These are phyloP conservation scores for Xylariaceae sp. DNA, from an alignment of 2,329 filamentous ascomycete genomes.

Conservation along the genomic window DNA sequence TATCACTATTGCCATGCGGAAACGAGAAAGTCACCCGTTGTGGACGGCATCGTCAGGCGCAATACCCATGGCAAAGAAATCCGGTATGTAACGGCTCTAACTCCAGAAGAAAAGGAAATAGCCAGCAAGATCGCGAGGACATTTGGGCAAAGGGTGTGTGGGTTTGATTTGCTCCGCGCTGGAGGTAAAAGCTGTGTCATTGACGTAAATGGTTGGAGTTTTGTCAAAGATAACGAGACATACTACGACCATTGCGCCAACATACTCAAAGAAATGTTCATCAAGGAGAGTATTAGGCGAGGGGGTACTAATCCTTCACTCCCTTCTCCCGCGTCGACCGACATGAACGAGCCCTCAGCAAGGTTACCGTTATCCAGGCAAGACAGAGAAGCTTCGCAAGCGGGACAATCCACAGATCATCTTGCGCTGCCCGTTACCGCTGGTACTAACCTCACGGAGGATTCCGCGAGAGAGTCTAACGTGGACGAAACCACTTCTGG, in stretches of 20 bases:
- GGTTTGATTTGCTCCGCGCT: slow-evolving; percentile 87
- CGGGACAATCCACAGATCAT: slow-evolving; percentile 17
- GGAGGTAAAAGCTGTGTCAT: slow-evolving; percentile 93
- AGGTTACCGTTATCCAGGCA: slow-evolving; percentile 30
- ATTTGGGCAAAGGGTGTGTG: slow-evolving; percentile 92
- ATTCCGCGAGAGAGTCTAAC: slow-evolving; percentile 15
- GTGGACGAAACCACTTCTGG: slow-evolving; percentile 22
- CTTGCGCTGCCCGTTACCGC: slow-evolving; percentile 17
- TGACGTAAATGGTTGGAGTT: slow-evolving; percentile 99
- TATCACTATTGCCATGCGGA: slow-evolving; percentile 92
- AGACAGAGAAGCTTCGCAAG: slow-evolving; percentile 35
- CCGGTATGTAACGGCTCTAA: slow-evolving; percentile 84
- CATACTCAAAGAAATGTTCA: slow-evolving; percentile 83
- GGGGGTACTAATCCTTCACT: slow-evolving; percentile 54
- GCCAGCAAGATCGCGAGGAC: slow-evolving; percentile 84
- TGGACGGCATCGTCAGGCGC: slow-evolving; percentile 89
- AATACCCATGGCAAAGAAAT: slow-evolving; percentile 98
- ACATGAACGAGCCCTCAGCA: slow-evolving; percentile 34
- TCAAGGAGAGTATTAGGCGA: slow-evolving; percentile 66
- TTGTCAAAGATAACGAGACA: slow-evolving; percentile 98
- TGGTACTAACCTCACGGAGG: slow-evolving; percentile 17
- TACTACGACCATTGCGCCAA: slow-evolving; percentile 90
- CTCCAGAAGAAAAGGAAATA: slow-evolving; percentile 73
- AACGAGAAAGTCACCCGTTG: slow-evolving; percentile 93
- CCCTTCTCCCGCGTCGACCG: slow-evolving; percentile 43